Percentiles rank a stretch among this genome's conserved stretches.
phyloP scores from a whole-genome alignment of 2,329 filamentous ascomycete genomes.

The Aspergillus niger region DNA sequence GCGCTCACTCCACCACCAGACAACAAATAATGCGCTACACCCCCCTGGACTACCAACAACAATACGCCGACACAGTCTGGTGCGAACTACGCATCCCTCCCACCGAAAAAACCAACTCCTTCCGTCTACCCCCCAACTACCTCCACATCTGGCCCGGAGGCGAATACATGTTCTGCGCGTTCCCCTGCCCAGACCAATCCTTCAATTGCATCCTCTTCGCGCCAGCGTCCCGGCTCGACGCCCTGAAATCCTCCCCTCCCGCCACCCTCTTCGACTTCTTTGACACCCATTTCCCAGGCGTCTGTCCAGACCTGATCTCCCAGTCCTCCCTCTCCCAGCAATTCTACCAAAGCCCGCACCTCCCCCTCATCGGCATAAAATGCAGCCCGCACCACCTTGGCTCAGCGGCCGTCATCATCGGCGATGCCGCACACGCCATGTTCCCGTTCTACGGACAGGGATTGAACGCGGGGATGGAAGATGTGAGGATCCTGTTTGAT shows the following conservation, averaged over 20 bases:
- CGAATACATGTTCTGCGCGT: constrained; percentile 99
- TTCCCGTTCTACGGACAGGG: constrained; percentile 98
- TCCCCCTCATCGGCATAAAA: constrained; percentile 91
- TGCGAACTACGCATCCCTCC: constrained; percentile 87
- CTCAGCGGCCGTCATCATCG: constrained; percentile 77
- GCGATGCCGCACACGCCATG: constrained; percentile 96
- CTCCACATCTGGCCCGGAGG: constrained; percentile 96
- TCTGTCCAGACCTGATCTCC: constrained; percentile 63
- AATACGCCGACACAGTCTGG: constrained; percentile 96
- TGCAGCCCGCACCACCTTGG: constrained; percentile 86
- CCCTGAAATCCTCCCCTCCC: constrained; percentile 64
- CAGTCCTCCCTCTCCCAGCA: constrained; percentile 69
- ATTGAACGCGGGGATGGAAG: constrained; percentile 95
- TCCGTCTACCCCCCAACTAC: constrained; percentile 85
- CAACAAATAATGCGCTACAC: constrained; percentile 96
- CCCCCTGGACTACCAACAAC: constrained; percentile 86
- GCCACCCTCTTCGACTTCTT: constrained; percentile 81
- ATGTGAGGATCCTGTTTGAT: constrained; percentile 46
- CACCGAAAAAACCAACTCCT: constrained; percentile 52
- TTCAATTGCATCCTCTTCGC: constrained; percentile 96
- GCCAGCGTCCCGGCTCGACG: constrained; percentile 67
- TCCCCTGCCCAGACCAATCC: constrained; percentile 79
- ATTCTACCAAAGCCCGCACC: constrained; percentile 80
- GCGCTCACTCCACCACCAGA: constrained; percentile 86
- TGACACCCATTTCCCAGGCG: constrained; percentile 80